These are phyloP conservation scores for Microcos paniculata DNA, from an alignment of 345 rosid species.

Conservation along the genomic window DNA sequence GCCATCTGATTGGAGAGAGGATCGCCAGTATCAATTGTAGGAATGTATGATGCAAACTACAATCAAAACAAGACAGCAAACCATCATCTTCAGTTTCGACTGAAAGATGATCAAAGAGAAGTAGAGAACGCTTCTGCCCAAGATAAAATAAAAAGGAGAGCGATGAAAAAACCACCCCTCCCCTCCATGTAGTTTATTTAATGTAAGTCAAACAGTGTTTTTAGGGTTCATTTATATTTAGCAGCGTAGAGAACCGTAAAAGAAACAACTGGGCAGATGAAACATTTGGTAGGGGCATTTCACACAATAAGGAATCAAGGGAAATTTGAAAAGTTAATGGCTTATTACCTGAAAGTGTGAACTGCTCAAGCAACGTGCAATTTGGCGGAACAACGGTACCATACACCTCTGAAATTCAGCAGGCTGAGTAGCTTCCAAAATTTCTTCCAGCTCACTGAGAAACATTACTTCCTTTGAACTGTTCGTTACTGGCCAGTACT, in stretches of 20 bases:
- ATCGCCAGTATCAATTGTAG: neutral
- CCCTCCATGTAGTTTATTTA: neutral
- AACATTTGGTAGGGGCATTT: neutral
- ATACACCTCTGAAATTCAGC: conserved; percentile 71
- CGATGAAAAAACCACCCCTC: neutral
- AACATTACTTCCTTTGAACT: conserved; percentile 75
- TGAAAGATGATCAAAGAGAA: neutral
- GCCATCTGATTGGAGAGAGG: neutral
- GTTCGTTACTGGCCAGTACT: conserved; percentile 22
- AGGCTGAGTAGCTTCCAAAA: conserved; percentile 69
- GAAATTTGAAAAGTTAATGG: neutral
- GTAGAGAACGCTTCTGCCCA: neutral
- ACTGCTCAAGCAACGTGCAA: conserved; percentile 69
- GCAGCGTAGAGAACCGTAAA: neutral
- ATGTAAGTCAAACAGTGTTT: neutral
- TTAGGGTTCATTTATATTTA: neutral
- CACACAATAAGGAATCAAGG: neutral
- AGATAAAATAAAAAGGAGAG: neutral
- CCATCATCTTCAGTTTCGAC: neutral
- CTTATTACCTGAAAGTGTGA: conserved; percentile 71
- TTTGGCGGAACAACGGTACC: conserved; percentile 62
- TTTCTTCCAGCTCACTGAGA: conserved; percentile 69
- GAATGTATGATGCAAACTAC: neutral
- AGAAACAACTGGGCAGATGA: neutral
- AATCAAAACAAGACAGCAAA: neutral